Evolutionary conservation across 1,284 basidiomycete genomes (phyloP), one percentile per base, ranked within the genome.

Genomic region (Bondarzewia mesenterica): DNA sequence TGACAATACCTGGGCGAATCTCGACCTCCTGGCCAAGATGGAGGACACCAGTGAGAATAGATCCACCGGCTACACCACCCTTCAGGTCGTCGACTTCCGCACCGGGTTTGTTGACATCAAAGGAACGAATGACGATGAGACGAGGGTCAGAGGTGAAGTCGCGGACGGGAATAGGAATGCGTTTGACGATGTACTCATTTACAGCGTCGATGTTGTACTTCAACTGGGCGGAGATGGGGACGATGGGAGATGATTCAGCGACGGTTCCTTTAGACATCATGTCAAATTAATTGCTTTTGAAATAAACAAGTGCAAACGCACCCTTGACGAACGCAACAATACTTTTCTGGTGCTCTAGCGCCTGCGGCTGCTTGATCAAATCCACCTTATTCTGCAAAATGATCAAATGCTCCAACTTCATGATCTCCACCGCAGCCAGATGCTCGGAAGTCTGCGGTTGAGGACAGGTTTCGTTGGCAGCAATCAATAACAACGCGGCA

Each of bases 191-290:
- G 73, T 98, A 97, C 64, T 98, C 93, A 72, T 96, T 96, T 46
- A 99, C 94, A n/a, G 95, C 94, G 62, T 98, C 95, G 60, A 99
- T 98, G 75, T 99, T 99, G 78, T 97, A 99, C 70, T 92, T 93
- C 52, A 99, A 75, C 70, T 99, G 96, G 4, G 95, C 95, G 36
- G 95, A 99, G 63, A 99, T 97, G 52, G 95, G 95, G 43, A 99
- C 91, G 66, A 99, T 97, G 46, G 96, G 95, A 7, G 96, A 97
- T 21, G 85, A 83, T 67, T 96, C 91, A 45, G 96, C 96, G 44
- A 97, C 93, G 36, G 95, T 99, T 48, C 93, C 93, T 93, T 27
- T 12, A 29, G n/a, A 49, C 23, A 16, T 22, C n/a, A 18, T 51
- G 12, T 39, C 49, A 21, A 45, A 42, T 25, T 27, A 14, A 12